A percentile compares a stretch with the other conserved stretches of the same genome.
Evolutionary conservation across 2,329 filamentous ascomycete species (phyloP).

Genomic region (Phoma sp.): DNA sequence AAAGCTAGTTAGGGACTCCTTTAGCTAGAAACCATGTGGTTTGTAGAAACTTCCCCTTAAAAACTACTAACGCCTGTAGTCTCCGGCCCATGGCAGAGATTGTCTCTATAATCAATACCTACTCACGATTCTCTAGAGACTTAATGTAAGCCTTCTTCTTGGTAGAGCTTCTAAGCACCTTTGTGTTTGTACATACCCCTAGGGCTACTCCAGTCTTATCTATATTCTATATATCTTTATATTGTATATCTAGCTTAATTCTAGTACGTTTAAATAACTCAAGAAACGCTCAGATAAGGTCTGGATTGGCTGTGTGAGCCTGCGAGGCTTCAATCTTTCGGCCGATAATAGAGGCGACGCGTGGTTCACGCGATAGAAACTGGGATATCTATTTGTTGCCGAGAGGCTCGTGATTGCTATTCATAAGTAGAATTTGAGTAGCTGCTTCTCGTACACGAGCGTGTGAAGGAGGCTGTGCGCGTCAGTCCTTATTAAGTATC

Average conservation of each 20-base stretch:
- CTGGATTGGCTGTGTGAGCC: conserved; percentile 11
- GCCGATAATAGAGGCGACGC: conserved; percentile 20
- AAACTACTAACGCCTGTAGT: too few species aligned
- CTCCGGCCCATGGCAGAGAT: too few species aligned
- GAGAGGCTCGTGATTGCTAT: conserved; percentile 17
- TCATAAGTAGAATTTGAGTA: conserved; percentile 19
- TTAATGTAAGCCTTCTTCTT: too few species aligned
- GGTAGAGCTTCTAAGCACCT: too few species aligned
- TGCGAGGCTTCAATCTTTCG: conserved; percentile 12
- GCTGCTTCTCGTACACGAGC: conserved; percentile 22
- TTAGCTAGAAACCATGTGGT: too few species aligned
- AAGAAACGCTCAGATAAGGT: conserved; percentile 18
- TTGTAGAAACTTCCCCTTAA: too few species aligned
- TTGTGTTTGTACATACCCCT: too few species aligned
- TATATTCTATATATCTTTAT: too few species aligned
- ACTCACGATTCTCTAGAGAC: too few species aligned
- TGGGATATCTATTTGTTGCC: conserved; percentile 20
- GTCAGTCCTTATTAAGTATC: conserved; percentile 31
- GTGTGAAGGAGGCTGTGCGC: conserved; percentile 19
- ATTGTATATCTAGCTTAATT: too few species aligned
- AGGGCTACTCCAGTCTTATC: conserved; percentile 9
- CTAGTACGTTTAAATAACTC: conserved; percentile 20
- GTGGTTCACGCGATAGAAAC: conserved; percentile 23
- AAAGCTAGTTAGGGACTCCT: too few species aligned
- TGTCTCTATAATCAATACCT: too few species aligned